Evolutionary conservation across 768 basidiomycete species (phyloP).

Genomic region (Auriscalpium orientale): DNA sequence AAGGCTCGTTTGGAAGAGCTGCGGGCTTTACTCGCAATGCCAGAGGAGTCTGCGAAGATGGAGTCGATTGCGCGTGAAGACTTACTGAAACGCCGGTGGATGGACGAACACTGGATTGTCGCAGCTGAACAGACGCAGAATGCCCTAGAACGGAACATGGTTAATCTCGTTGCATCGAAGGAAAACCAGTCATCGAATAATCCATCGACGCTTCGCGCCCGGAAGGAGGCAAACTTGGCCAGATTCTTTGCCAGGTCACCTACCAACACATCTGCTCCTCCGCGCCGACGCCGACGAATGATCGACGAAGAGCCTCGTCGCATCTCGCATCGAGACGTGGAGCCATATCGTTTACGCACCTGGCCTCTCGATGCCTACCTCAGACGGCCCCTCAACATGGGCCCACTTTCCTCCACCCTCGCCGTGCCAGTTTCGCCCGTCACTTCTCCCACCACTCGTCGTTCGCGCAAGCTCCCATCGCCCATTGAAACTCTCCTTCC

Average conservation of each 20-base stretch:
- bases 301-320: background rate
- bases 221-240: background rate
- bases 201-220: background rate
- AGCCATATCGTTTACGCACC: background rate
- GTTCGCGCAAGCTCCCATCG: no score
- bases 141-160: background rate
- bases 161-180: background rate
- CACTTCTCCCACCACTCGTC: no score
- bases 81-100: background rate
- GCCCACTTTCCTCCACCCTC: background rate
- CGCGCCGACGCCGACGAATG: background rate
- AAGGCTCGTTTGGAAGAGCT: background rate
- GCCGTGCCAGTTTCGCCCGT: no score
- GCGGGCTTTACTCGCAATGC: background rate
- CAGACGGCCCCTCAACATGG: background rate
- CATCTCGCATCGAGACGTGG: background rate
- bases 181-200: background rate
- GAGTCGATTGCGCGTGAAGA: background rate
- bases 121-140: background rate
- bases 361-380: background rate
- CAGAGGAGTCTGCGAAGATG: background rate
- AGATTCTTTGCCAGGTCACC: background rate
- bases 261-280: background rate
- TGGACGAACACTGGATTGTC: background rate
- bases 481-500: no score